phyloP scores from a whole-genome alignment of 2,329 filamentous ascomycete species.

The Microsporum ferrugineum region DNA sequence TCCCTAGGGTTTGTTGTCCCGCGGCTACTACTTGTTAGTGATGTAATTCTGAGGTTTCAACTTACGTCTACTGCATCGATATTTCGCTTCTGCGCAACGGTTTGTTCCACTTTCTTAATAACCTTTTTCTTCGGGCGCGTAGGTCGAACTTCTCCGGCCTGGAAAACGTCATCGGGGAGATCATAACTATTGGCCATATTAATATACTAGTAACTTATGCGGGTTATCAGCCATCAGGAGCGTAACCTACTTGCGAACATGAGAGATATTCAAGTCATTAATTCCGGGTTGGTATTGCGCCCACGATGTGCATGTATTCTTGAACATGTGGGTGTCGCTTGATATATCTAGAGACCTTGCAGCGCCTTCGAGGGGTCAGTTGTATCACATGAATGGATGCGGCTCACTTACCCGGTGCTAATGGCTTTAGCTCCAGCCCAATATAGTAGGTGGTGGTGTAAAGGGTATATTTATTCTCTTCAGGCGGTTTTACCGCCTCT shows the following conservation, averaged over 20 bases:
- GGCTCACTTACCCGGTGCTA: constrained; percentile 54
- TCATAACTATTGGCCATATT: constrained; percentile 51
- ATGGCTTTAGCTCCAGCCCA: constrained; percentile 64
- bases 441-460: constrained; percentile 94
- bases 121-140: constrained; percentile 46
- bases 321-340: constrained; percentile 75
- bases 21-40: constrained; percentile 5
- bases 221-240: neutral
- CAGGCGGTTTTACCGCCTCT: constrained; percentile 27
- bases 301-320: constrained; percentile 65
- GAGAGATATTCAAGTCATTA: constrained; percentile 68
- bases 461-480: constrained; percentile 42
- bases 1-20: neutral
- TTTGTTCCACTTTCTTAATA: constrained; percentile 24
- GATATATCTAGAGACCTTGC: constrained; percentile 46
- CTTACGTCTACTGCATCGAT: constrained; percentile 36
- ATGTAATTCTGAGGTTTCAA: constrained; percentile 14
- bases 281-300: constrained; percentile 62
- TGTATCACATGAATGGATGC: constrained; percentile 15
- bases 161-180: constrained; percentile 80
- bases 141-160: constrained; percentile 63
- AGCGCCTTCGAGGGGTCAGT: constrained; percentile 28
- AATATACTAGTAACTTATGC: constrained; percentile 10
- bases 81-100: constrained; percentile 27
- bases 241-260: constrained; percentile 66